These are phyloP conservation scores for Rhipidocladum racemiflorum DNA, from an alignment of 176 grass and related monocot genomes.

Conservation along the genomic window DNA sequence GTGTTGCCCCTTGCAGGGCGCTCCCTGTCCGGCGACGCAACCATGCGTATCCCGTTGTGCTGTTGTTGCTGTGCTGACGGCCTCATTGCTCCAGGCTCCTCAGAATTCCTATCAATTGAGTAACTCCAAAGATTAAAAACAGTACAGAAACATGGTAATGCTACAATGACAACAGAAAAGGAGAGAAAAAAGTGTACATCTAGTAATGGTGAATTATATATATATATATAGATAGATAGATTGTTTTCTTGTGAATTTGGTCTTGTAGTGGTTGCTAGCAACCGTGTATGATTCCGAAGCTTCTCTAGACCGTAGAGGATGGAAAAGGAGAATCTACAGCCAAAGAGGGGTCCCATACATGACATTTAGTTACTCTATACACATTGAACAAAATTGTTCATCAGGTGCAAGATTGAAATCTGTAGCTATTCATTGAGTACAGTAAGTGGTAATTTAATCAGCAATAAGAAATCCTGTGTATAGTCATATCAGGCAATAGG, in stretches of 20 bases:
- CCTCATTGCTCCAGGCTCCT: slow-evolving; percentile 57
- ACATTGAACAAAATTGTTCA: not conserved
- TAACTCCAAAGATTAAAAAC: slow-evolving; percentile 25
- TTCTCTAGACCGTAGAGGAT: not conserved
- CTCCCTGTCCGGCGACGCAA: slow-evolving; percentile 44
- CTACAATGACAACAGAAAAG: not conserved
- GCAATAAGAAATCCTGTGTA: not conserved
- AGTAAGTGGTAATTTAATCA: not conserved
- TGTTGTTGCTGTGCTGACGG: slow-evolving; percentile 46
- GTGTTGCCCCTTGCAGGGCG: slow-evolving; percentile 26
- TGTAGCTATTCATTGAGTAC: not conserved
- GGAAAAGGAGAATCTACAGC: not conserved
- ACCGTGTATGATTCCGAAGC: slow-evolving; percentile 20
- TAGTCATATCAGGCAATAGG: not conserved
- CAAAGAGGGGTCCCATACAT: not conserved
- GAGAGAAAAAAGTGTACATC: not conserved
- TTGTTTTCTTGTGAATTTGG: not conserved
- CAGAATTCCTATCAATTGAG: slow-evolving; percentile 46
- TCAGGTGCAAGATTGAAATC: not conserved
- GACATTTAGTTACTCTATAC: not conserved
- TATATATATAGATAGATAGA: no score
- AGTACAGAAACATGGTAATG: not conserved
- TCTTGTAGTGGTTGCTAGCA: not conserved
- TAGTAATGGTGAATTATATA: not conserved
- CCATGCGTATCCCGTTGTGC: slow-evolving; percentile 27